These are phyloP conservation scores for Cyclospora cayetanensis DNA, from an alignment of 169 alveolate species.

Conservation along the genomic window DNA sequence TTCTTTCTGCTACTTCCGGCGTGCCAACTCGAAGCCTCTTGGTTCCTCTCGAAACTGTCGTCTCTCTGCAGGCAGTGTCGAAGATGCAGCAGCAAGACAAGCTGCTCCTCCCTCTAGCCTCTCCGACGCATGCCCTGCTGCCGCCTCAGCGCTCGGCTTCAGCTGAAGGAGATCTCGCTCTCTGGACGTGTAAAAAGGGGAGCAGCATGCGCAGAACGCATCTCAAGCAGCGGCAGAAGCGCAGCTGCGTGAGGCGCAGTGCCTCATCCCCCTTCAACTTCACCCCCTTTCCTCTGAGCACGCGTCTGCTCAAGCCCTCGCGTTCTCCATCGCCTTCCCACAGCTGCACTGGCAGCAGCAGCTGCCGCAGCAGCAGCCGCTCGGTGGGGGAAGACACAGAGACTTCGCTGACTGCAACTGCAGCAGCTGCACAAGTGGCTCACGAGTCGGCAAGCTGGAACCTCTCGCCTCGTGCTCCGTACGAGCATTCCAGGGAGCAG, in stretches of 20 bases:
- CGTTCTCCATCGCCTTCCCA: neutral
- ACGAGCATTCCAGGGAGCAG: neutral
- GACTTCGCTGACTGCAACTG: neutral
- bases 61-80: neutral
- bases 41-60: too few relatives aligned
- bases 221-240: conserved; percentile 4
- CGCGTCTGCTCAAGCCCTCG: neutral
- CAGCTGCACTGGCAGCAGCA: conserved; percentile 24
- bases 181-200: neutral
- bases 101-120: neutral
- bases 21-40: too few relatives aligned
- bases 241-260: neutral
- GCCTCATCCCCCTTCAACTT: neutral
- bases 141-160: neutral
- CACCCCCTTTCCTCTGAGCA: conserved; percentile 8
- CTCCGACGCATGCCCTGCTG: neutral
- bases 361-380: conserved; percentile 25
- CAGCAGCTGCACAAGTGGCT: neutral
- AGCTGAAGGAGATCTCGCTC: neutral
- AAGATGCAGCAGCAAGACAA: neutral
- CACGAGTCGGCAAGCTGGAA: too few relatives aligned
- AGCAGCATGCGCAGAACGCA: neutral
- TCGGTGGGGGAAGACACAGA: neutral
- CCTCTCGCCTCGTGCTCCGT: too few relatives aligned
- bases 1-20: neutral